These are phyloP conservation scores for Whalleya microplaca DNA, from an alignment of 2,329 filamentous ascomycete species.

Conservation along the genomic window DNA sequence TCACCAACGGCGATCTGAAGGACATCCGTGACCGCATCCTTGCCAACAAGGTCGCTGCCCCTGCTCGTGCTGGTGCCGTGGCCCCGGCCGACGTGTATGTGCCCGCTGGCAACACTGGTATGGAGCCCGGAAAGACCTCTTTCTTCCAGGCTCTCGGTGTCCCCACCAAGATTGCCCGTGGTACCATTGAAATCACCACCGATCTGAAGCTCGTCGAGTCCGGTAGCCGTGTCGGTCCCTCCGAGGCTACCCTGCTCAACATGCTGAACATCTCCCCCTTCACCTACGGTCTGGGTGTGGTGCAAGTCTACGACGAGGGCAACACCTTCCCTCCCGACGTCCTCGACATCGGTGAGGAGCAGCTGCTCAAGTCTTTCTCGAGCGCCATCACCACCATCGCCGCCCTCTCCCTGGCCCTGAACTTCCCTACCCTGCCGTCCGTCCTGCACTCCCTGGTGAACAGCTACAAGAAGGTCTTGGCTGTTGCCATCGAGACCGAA, in stretches of 20 bases:
- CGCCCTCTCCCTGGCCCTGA: constrained; percentile 85
- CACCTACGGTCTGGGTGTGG: constrained; percentile 97
- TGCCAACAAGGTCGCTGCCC: constrained; percentile 94
- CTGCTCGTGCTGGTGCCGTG: constrained; percentile 95
- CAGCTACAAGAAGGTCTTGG: constrained; percentile 94
- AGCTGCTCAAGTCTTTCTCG: constrained; percentile 84
- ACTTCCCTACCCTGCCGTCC: constrained; percentile 95
- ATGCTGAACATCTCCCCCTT: constrained; percentile 99
- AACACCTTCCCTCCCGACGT: constrained; percentile 87
- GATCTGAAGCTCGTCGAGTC: constrained; percentile 98
- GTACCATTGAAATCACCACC: constrained; percentile 99
- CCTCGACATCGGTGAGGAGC: constrained; percentile 91
- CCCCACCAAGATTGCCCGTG: constrained; percentile 99
- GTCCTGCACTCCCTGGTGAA: constrained; percentile 97
- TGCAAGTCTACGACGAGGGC: constrained; percentile 96
- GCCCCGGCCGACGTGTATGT: constrained; percentile 93
- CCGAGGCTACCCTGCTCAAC: constrained; percentile 98
- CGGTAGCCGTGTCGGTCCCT: constrained; percentile 92
- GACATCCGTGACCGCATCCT: constrained; percentile 90
- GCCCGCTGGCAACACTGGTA: constrained; percentile 98
- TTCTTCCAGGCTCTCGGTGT: constrained; percentile 99
- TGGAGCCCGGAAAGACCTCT: constrained; percentile 99
- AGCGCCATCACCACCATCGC: constrained; percentile 85
- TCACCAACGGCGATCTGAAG: constrained; percentile 98
- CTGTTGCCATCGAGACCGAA: constrained; percentile 88